phyloP scores from a whole-genome alignment of 1,284 basidiomycete genomes.

The Chondrostereum purpureum region DNA sequence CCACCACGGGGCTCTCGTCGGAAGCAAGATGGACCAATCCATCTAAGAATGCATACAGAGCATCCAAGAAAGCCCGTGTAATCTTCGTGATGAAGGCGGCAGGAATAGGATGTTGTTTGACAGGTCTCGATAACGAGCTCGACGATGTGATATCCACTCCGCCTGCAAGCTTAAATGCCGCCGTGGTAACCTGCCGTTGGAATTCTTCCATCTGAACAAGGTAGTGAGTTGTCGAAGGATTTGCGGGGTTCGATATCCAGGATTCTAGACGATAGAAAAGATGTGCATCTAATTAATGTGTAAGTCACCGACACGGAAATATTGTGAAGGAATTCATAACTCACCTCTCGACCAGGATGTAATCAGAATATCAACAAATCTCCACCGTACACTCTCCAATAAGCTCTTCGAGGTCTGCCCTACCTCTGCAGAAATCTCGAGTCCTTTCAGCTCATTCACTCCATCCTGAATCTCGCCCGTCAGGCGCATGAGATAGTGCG shows the following conservation, averaged over 20 bases:
- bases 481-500: slow-evolving; percentile 75
- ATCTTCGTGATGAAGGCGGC: slow-evolving; percentile 65
- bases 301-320: background rate
- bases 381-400: slow-evolving; percentile 81
- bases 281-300: slow-evolving; percentile 61
- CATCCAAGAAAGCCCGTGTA: slow-evolving; percentile 83
- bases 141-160: slow-evolving; percentile 56
- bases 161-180: slow-evolving; percentile 80
- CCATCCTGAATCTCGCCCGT: slow-evolving; percentile 83
- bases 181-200: slow-evolving; percentile 76
- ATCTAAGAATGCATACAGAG: slow-evolving; percentile 84
- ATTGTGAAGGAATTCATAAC: slow-evolving; percentile 15
- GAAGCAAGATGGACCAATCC: slow-evolving; percentile 84
- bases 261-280: slow-evolving; percentile 83
- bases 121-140: slow-evolving; percentile 34
- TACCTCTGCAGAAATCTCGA: slow-evolving; percentile 79
- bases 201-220: slow-evolving; percentile 76
- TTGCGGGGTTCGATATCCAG: slow-evolving; percentile 64
- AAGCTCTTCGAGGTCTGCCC: slow-evolving; percentile 64
- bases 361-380: slow-evolving; percentile 80
- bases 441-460: slow-evolving; percentile 71
- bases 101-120: slow-evolving; percentile 54
- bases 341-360: slow-evolving; percentile 79
- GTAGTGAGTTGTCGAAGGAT: slow-evolving; percentile 57
- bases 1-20: slow-evolving; percentile 51